Percentiles rank a stretch among this genome's conserved stretches.
These are phyloP conservation scores for Metschnikowia santaceciliae DNA, from an alignment of 805 yeast species.

Conservation along the genomic window DNA sequence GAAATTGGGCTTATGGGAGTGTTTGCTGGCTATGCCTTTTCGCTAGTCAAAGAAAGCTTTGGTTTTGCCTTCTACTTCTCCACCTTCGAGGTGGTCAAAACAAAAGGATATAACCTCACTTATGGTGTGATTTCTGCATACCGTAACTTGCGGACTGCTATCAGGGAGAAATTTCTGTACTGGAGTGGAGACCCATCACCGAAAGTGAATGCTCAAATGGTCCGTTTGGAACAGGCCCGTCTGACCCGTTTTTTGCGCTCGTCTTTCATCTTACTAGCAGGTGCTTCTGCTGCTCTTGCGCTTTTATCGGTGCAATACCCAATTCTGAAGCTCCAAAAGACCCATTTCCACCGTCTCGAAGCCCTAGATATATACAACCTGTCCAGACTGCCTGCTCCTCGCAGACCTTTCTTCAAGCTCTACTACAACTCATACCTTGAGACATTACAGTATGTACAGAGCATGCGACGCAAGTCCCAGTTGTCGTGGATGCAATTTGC, in stretches of 20 bases:
- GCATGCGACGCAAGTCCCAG: conserved; percentile 49
- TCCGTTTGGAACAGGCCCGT: conserved; percentile 30
- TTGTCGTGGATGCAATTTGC: conserved; percentile 64
- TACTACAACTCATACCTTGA: conserved; percentile 76
- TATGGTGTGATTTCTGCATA: conserved; percentile 43
- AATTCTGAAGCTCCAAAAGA: conserved; percentile 68
- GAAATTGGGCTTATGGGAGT: conserved; percentile 81
- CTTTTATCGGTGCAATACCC: conserved; percentile 82
- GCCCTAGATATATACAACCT: conserved; percentile 64
- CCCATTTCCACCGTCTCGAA: conserved; percentile 76
- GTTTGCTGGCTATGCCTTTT: conserved; percentile 83
- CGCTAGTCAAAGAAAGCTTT: conserved; percentile 70
- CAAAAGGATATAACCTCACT: conserved; percentile 53
- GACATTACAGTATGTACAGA: conserved; percentile 53
- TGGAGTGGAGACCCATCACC: conserved; percentile 16
- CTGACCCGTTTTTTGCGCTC: conserved; percentile 57
- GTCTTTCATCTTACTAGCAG: conserved; percentile 72
- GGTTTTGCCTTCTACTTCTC: conserved; percentile 85
- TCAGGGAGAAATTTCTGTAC: conserved; percentile 20
- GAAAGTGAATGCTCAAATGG: conserved; percentile 11
- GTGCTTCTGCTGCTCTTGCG: conserved; percentile 79
- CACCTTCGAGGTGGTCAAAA: conserved; percentile 75
- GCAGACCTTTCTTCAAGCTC: conserved; percentile 40
- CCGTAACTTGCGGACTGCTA: conserved; percentile 35
- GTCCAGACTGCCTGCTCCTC: conserved; percentile 15